Conservation (phyloP, 306 rosid species). For the Prunus kanzakura region DNA sequence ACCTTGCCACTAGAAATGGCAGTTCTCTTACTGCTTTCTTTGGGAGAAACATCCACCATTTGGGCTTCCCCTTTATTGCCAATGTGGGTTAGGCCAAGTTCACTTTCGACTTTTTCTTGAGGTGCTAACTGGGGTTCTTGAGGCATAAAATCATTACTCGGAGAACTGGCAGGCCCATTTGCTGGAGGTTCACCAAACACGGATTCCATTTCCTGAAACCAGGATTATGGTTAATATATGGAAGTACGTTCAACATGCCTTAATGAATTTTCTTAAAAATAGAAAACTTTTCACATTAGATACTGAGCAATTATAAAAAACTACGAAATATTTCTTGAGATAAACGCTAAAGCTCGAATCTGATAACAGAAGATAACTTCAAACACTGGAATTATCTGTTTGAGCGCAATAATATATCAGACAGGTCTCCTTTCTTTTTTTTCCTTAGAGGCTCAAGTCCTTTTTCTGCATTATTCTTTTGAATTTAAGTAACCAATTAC, state of each 20-base stretch:
- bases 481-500: too few relatives aligned
- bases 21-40: slow-evolving; percentile 61
- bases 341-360: background rate
- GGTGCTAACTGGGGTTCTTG: slow-evolving; percentile 28
- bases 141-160: slow-evolving; percentile 19
- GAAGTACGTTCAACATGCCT: background rate
- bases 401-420: background rate
- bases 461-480: too few relatives aligned
- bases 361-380: background rate
- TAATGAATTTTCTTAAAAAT: background rate
- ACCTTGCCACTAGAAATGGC: slow-evolving; percentile 81
- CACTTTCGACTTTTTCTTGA: slow-evolving; percentile 24
- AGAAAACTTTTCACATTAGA: background rate
- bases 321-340: background rate
- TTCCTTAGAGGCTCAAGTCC: too few relatives aligned
- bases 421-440: background rate
- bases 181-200: slow-evolving; percentile 66
- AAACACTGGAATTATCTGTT: background rate
- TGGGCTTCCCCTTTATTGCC: slow-evolving; percentile 72
- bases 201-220: slow-evolving; percentile 77
- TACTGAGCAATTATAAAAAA: background rate
- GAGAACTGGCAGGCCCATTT: slow-evolving; percentile 42
- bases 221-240: background rate
- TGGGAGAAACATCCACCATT: slow-evolving; percentile 89
- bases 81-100: slow-evolving; percentile 59